Base-by-base conservation (phyloP, 208 protist species). In the Leishmania guyanensis region DNA sequence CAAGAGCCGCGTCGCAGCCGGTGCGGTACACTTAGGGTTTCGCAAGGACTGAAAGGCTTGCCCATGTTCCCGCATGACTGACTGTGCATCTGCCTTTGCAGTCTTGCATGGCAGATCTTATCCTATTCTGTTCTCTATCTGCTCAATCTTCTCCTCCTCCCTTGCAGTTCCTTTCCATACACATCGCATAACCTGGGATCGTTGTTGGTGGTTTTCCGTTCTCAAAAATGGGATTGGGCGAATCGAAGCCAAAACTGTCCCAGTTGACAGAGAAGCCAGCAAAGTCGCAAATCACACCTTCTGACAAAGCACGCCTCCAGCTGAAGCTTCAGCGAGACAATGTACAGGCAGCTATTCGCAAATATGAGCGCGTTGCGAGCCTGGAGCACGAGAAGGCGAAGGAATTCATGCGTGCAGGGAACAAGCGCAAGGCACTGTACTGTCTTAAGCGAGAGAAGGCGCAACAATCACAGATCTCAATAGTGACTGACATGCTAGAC, bases 321-420 rank as follows among this genome's bases (percentile, higher is more conserved):
- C 86, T 97, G 22, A 97, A 97, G 64, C 66, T 97, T 56, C 92
- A 96, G 72, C 82, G 94, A 58, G 94, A 97, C 80, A 94, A 92
- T 62, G 78, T 96, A 10, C 71, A 78, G 46, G 92, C 91, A 43
- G 85, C 92, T 20, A 89, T 95, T 26, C 86, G 86, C 46, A 92
- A 89, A 75, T 96, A 92, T 83, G 94, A 96, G 69, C 83, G 78
- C 50, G 86, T 91, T 4, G 91, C 81, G 36, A 58, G 54, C 16
- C 33, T 89, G 1, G 92, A 95, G 82, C 88, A 90, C n/a, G 84
- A 84, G 12, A 91, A 92, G 72, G 94, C 94, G 48, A 88, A 83
- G 68, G 86, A 92, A 70, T 90, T 95, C 54, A 68, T 96, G 74
- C 86, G 78, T 46, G 78, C 75, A n/a, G 94, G 92, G 6, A 92